A percentile compares a stretch with the other conserved stretches of the same genome.
Evolutionary conservation across 1,139 yeast genomes (phyloP).

Genomic region (Meyerozyma smithsonii): DNA sequence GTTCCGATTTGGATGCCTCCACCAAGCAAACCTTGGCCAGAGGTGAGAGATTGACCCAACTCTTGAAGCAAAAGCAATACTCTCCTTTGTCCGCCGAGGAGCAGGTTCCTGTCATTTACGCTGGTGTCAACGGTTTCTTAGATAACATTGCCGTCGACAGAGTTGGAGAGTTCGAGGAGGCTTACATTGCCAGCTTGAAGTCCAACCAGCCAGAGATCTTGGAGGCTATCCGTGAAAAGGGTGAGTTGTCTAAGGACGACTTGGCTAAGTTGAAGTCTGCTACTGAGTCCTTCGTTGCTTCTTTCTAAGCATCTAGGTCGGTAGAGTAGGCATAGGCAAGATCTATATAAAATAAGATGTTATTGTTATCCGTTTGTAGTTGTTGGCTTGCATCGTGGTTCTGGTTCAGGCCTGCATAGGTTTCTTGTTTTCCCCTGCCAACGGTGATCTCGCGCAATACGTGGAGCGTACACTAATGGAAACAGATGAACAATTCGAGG

Average conservation of each 20-base stretch:
- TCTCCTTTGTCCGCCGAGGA: slow-evolving; percentile 97
- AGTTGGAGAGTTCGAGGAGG: slow-evolving; percentile 87
- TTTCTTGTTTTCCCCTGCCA: too few relatives aligned
- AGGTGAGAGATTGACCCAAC: slow-evolving; percentile 99
- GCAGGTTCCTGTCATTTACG: slow-evolving; percentile 97
- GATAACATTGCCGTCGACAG: slow-evolving; percentile 82
- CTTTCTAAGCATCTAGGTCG: slow-evolving; percentile 45
- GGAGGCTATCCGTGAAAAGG: slow-evolving; percentile 79
- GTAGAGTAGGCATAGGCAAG: slow-evolving; percentile 2
- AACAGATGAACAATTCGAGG: slow-evolving; percentile 1
- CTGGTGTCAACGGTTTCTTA: slow-evolving; percentile 99
- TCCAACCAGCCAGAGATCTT: slow-evolving; percentile 83
- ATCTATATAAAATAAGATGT: slow-evolving; percentile 3
- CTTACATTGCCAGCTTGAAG: slow-evolving; percentile 88
- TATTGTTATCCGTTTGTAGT: neutral
- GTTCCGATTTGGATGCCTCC: slow-evolving; percentile 99
- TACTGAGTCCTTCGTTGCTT: slow-evolving; percentile 87
- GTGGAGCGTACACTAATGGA: neutral
- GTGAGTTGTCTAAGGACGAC: slow-evolving; percentile 85
- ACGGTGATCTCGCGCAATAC: neutral
- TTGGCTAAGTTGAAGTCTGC: slow-evolving; percentile 85
- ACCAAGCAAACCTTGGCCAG: slow-evolving; percentile 98
- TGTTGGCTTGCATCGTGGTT: neutral
- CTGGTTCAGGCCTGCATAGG: neutral
- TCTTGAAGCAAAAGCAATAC: slow-evolving; percentile 97